Evolutionary conservation across 352 stramenopile species (phyloP), one percentile per base, ranked within the genome.

Genomic region (Globisporangium emineosum): DNA sequence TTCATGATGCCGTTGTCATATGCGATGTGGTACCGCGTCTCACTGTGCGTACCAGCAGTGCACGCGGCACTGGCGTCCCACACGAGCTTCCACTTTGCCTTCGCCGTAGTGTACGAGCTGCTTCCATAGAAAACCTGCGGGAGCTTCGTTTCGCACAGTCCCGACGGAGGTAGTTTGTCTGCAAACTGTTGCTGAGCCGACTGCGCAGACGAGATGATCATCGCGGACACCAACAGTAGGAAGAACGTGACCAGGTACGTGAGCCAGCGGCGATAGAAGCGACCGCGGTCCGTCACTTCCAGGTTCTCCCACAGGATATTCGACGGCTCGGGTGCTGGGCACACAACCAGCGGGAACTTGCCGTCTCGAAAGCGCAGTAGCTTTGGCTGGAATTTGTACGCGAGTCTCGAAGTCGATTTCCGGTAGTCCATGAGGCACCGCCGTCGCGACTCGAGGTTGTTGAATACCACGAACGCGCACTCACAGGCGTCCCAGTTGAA

Each of bases 271-370:
- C 87, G 73, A 35, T 88, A 74, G 17, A 88, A 78, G 15, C 87
- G 82, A 0, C 75, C 81, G 45, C 69, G 67, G n/a, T 79, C 45
- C 30, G 86, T 87, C 7, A 88, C 72, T 61, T 94, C 86, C 0
- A 94, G 71, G 57, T 94, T 96, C 59, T 96, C 88, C 88, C 88
- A 96, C 54, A 94, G 70, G 51, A 96, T 94, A 51, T 96, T 94
- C 2, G 83, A 91, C 25, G 88, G 88, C 57, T 96, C 88, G 0
- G 85, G 82, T 0, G 88, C 88, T 9, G 75, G 49, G 1, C 61
- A 32, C 0, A 96, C 81, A 10, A 69, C 71, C 12, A 96, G 57
- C 2, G 73, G 57, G 59, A 73, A 74, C 56, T 79, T 68, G 0
- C 71, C 72, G 30, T 85, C 57, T 5, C 86, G 80, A 37, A 94